Base-by-base conservation (phyloP, 441 rosid species). In the Gossypium lobatum region DNA sequence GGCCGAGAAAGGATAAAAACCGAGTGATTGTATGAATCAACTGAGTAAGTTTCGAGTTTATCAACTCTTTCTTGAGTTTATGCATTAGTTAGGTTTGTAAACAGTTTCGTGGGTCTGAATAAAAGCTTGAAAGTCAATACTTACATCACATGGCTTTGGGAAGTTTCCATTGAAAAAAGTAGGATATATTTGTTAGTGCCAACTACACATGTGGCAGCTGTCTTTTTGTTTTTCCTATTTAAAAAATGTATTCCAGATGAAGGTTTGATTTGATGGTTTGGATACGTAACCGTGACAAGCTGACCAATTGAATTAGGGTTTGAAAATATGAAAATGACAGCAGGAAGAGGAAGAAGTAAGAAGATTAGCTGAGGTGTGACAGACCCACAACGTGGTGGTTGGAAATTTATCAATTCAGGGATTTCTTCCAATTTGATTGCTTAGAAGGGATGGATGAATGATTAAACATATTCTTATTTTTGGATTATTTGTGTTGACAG, bases 181-280 rank as follows among this genome's bases (percentile, higher is more conserved):
- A 46, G 3, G 53, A 48, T 34, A 25, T 14, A 25, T 14, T 20
- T 23, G 6, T 25, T 25, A 23, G 18, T 25, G 25, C 72, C 20
- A 0, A 52, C 61, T 52, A 46, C 73, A 69, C 48, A 52, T 53
- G 73, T 16, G 9, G 55, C 25, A 25, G 21, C 48, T n/a, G 5
- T 53, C 39, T 14, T 16, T 52, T 69, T 55, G 14, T 1, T 45
- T 61, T 20, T 13, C 0, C 9, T 5, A 31, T 1, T 4, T 10
- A 54, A 34, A 18, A 11, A 21, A 2, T 6, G 58, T 55, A 3
- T 3, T 17, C 11, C 34, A 4, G 34, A 10, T 63, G 25, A 17
- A 70, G 28, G 11, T 53, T 53, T 26, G 45, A 68, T 52, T 34
- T 71, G 74, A 71, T 69, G 46, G 5, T 71, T 57, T 58, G 16